Percentiles rank a stretch among this genome's conserved stretches.
Evolutionary conservation across 768 basidiomycete genomes (phyloP).

Genomic region (Grammothele lineata): DNA sequence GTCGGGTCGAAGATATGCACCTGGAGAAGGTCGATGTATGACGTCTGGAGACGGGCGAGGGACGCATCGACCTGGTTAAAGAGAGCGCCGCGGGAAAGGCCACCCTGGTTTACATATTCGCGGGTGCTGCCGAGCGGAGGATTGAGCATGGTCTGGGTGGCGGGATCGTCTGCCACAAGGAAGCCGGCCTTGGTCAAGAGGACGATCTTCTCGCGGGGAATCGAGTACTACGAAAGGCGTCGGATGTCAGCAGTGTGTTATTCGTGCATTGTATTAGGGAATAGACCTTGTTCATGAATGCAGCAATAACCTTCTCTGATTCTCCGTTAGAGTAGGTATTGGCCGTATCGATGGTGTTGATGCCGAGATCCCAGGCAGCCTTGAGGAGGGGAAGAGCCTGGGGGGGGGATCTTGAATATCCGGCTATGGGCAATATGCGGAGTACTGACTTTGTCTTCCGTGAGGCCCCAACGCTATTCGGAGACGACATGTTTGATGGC

Average conservation of each 20-base stretch:
- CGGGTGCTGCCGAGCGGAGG: conserved; percentile 7
- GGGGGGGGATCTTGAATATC: too few relatives aligned
- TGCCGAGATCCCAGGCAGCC: conserved; percentile 26
- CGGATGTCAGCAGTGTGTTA: too few relatives aligned
- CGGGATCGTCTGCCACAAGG: conserved; percentile 13
- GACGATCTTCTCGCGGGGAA: conserved; percentile 24
- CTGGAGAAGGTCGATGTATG: conserved; percentile 39
- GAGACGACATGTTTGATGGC: neutral
- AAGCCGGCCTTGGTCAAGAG: conserved; percentile 24
- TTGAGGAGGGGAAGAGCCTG: conserved; percentile 21
- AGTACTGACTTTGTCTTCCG: conserved; percentile 16
- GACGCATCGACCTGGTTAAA: conserved; percentile 31
- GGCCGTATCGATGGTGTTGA: conserved; percentile 28
- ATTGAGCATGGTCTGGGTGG: conserved; percentile 1
- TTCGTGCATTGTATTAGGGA: too few relatives aligned
- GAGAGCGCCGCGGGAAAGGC: conserved; percentile 39
- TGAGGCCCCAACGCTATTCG: conserved; percentile 22
- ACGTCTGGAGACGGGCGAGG: conserved; percentile 31
- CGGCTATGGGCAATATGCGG: too few relatives aligned
- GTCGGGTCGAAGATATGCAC: conserved; percentile 39
- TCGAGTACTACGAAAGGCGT: conserved; percentile 16
- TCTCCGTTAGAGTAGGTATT: conserved; percentile 35
- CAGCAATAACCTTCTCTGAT: conserved; percentile 37
- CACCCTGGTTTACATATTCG: conserved; percentile 43
- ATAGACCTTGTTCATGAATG: conserved; percentile 35